phyloP scores from a whole-genome alignment of 2,329 filamentous ascomycete species.

The Arthroderma sp. region DNA sequence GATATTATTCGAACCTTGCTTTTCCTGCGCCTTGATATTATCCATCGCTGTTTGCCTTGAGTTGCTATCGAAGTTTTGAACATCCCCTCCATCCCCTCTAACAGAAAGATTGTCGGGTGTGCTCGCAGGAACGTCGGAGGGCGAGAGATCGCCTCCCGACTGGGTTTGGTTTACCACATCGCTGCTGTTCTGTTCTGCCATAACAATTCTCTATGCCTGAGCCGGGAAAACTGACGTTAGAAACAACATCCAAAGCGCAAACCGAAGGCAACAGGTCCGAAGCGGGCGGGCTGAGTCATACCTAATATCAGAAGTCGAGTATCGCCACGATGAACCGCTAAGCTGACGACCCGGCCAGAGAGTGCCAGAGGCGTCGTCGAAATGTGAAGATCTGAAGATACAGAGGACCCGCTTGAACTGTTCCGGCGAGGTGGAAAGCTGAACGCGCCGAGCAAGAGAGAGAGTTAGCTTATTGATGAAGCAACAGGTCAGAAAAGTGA shows the following conservation, averaged over 20 bases:
- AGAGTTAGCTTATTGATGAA: not conserved
- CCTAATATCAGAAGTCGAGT: constrained; percentile 27
- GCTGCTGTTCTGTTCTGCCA: constrained; percentile 57
- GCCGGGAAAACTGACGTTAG: constrained; percentile 7
- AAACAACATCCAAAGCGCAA: constrained; percentile 5
- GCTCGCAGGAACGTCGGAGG: constrained; percentile 54
- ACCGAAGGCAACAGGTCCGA: not conserved
- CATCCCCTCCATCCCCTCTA: constrained; percentile 36
- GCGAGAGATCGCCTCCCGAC: constrained; percentile 51
- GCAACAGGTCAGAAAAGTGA: constrained; percentile 1
- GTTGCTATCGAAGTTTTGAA: constrained; percentile 17
- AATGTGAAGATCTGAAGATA: not conserved
- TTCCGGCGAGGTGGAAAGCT: not conserved
- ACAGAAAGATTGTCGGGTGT: constrained; percentile 41
- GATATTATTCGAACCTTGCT: not conserved
- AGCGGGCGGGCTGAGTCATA: constrained; percentile 1
- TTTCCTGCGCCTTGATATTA: not conserved
- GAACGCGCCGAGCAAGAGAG: not conserved
- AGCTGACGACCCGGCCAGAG: constrained; percentile 4
- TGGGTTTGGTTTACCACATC: constrained; percentile 59
- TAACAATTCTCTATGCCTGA: constrained; percentile 44
- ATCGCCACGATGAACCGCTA: constrained; percentile 30
- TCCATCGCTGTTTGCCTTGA: constrained; percentile 10
- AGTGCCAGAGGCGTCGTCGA: not conserved
- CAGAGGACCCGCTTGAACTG: not conserved